Evolutionary conservation across 2,329 filamentous ascomycete genomes (phyloP).

Genomic region (Talaromyces sp.): DNA sequence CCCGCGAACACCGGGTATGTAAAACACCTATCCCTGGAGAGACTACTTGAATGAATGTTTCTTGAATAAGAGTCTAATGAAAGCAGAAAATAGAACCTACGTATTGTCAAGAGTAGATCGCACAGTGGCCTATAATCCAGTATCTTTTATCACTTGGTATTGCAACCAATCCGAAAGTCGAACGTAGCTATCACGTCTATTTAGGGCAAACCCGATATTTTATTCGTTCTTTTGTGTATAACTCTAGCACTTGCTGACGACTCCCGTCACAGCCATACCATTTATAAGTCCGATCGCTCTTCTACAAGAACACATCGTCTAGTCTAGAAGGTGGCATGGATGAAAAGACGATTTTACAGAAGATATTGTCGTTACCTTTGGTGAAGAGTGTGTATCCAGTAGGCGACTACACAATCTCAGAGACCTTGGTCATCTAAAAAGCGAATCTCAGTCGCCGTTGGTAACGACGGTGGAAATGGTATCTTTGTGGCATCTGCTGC

Average conservation of each 20-base stretch:
- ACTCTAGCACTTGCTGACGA: conserved; percentile 12
- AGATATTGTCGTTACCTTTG: conserved; percentile 11
- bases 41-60: not conserved
- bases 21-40: not conserved
- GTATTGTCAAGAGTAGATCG: not conserved
- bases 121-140: not conserved
- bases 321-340: not conserved
- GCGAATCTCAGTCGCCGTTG: conserved; percentile 31
- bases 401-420: not conserved
- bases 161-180: not conserved
- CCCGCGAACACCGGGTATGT: not conserved
- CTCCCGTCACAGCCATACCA: conserved; percentile 9
- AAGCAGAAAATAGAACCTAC: no score
- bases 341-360: conserved; percentile 6
- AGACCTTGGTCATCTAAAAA: conserved; percentile 1
- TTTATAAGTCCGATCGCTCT: no score
- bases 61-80: not conserved
- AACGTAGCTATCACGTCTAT: not conserved
- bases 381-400: conserved; percentile 13
- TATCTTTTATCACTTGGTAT: not conserved
- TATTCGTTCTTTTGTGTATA: conserved; percentile 15
- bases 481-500: conserved; percentile 47
- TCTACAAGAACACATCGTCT: no score
- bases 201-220: not conserved
- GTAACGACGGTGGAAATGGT: conserved; percentile 49